These are phyloP conservation scores for Eutrema japonicum DNA, from an alignment of 345 rosid genomes.

Conservation along the genomic window DNA sequence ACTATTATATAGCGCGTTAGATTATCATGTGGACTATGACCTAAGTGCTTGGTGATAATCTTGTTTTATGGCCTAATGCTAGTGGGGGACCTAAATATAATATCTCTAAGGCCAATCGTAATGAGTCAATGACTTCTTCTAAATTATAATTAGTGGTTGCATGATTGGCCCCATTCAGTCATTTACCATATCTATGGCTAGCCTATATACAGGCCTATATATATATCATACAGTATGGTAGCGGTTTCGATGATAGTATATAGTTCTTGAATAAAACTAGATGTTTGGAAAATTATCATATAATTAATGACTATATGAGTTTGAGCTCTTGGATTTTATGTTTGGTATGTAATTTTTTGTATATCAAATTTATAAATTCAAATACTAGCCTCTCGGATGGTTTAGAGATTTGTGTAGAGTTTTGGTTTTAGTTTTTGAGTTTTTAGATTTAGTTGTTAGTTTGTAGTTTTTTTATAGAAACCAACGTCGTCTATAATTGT, in stretches of 20 bases:
- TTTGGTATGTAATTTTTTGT: too few relatives aligned
- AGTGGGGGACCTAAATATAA: constrained; percentile 27
- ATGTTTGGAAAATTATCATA: background rate
- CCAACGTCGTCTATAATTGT: too few relatives aligned
- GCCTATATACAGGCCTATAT: background rate
- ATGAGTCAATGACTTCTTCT: constrained; percentile 34
- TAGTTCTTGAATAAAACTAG: background rate
- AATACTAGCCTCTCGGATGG: too few relatives aligned
- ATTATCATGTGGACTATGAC: constrained; percentile 38
- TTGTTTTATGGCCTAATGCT: constrained; percentile 30
- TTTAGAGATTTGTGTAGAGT: too few relatives aligned
- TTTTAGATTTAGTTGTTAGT: too few relatives aligned
- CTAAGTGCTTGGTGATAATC: constrained; percentile 37
- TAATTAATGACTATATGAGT: too few relatives aligned
- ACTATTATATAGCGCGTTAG: constrained; percentile 27
- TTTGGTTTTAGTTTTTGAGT: too few relatives aligned
- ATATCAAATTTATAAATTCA: too few relatives aligned
- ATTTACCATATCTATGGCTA: background rate
- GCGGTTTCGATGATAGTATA: background rate
- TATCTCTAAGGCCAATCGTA: constrained; percentile 26
- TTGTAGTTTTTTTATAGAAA: too few relatives aligned
- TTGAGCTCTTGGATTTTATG: too few relatives aligned
- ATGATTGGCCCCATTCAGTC: constrained; percentile 13
- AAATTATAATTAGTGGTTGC: constrained; percentile 22
- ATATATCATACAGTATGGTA: background rate